These are phyloP conservation scores for Eimeria maxima DNA, from an alignment of 169 alveolate species.

Conservation along the genomic window DNA sequence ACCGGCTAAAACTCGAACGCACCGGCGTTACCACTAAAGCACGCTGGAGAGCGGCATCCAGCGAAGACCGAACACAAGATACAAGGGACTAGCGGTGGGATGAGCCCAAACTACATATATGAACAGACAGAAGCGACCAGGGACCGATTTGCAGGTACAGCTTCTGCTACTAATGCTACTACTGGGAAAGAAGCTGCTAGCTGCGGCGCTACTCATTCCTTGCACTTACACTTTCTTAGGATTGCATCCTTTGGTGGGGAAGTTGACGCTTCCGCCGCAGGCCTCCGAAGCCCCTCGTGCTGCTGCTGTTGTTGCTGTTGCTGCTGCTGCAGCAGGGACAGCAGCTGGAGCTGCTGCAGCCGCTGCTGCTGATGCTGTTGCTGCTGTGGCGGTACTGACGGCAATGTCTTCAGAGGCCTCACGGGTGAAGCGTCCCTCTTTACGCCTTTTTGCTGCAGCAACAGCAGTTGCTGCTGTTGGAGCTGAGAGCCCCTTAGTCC, in stretches of 20 bases:
- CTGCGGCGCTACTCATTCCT: background rate
- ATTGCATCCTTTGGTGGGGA: slow-evolving; percentile 69
- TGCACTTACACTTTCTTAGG: slow-evolving; percentile 45
- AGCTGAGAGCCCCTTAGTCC: slow-evolving; percentile 34
- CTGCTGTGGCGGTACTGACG: slow-evolving; percentile 45
- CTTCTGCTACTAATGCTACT: background rate
- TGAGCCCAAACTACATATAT: too few relatives aligned
- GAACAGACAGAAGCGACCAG: too few relatives aligned
- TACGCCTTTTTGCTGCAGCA: slow-evolving; percentile 24
- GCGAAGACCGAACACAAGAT: background rate
- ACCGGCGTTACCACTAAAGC: background rate
- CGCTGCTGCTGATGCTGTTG: slow-evolving; percentile 61
- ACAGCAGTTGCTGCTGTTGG: slow-evolving; percentile 46
- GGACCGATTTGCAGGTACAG: background rate
- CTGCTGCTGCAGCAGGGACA: slow-evolving; percentile 63
- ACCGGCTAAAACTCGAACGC: background rate
- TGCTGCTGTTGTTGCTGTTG: slow-evolving; percentile 69
- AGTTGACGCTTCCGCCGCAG: slow-evolving; percentile 47
- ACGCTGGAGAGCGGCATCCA: background rate
- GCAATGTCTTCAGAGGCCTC: slow-evolving; percentile 48
- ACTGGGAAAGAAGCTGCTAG: background rate
- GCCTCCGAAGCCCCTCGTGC: slow-evolving; percentile 50
- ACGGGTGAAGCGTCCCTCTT: slow-evolving; percentile 48
- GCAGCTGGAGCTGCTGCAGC: slow-evolving; percentile 65
- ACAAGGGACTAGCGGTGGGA: background rate